These are phyloP conservation scores for Coemansia asiatica DNA, from an alignment of 192 early-diverging fungal species.

Conservation along the genomic window DNA sequence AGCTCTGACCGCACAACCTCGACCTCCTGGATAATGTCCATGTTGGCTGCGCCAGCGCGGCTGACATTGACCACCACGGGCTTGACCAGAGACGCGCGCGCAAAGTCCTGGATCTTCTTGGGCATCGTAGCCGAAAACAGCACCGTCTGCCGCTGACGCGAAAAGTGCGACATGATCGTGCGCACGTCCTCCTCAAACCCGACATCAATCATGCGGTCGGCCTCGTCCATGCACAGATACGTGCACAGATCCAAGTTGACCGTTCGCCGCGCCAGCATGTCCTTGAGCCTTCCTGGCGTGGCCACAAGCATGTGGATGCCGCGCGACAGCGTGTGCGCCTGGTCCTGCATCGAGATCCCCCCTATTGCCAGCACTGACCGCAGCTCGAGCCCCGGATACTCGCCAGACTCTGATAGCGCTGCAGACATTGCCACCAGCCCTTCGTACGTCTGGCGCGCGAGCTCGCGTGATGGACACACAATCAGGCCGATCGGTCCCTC, in stretches of 20 bases:
- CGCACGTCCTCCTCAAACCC: constrained; percentile 98
- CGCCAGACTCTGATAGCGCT: constrained; percentile 56
- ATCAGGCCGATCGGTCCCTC: constrained; percentile 96
- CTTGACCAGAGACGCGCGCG: constrained; percentile 79
- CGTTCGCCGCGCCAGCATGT: constrained; percentile 84
- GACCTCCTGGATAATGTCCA: constrained; percentile 97
- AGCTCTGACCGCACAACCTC: constrained; percentile 97
- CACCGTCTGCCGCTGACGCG: constrained; percentile 92
- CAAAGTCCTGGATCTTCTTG: constrained; percentile 98
- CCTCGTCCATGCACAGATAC: constrained; percentile 95
- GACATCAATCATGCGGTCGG: constrained; percentile 98
- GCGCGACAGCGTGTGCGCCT: constrained; percentile 64
- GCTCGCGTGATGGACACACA: constrained; percentile 93
- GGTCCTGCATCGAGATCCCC: constrained; percentile 91
- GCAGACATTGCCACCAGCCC: constrained; percentile 69
- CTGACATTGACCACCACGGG: constrained; percentile 97
- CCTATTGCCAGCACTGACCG: constrained; percentile 88
- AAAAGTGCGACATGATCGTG: constrained; percentile 94
- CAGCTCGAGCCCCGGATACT: constrained; percentile 65
- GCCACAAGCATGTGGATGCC: constrained; percentile 95
- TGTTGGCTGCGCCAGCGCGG: constrained; percentile 91
- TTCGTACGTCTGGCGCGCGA: constrained; percentile 93
- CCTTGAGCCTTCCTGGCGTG: constrained; percentile 92
- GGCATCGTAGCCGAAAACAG: constrained; percentile 97
- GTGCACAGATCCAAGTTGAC: constrained; percentile 87